phyloP scores from a whole-genome alignment of 2,329 filamentous ascomycete species.

The Exophiala lecanii-corni region DNA sequence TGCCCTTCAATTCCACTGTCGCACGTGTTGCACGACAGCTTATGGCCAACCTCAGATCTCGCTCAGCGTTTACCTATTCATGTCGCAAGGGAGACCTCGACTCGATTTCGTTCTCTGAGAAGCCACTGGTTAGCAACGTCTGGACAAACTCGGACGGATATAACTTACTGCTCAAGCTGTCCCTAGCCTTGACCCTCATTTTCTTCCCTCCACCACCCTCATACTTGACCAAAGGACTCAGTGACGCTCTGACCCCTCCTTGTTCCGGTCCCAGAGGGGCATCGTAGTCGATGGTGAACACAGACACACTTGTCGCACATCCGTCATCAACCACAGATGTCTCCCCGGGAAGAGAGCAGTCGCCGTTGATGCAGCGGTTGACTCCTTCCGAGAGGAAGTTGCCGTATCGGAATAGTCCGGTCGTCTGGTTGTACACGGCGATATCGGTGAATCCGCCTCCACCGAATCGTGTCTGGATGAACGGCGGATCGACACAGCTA shows the following conservation, averaged over 20 bases:
- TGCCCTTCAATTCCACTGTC: too few relatives aligned
- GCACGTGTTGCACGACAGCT: too few relatives aligned
- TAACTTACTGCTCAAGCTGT: constrained; percentile 14
- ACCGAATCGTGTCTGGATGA: constrained; percentile 46
- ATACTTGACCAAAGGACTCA: constrained; percentile 14
- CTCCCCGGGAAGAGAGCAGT: constrained; percentile 49
- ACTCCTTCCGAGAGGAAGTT: constrained; percentile 40
- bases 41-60: too few relatives aligned
- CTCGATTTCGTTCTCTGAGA: constrained; percentile 10
- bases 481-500: constrained; percentile 39
- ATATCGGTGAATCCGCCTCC: constrained; percentile 47
- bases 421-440: constrained; percentile 42
- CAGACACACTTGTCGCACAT: constrained; percentile 38
- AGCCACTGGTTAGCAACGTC: too few relatives aligned
- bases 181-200: constrained; percentile 16
- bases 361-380: constrained; percentile 50
- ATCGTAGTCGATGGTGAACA: constrained; percentile 51
- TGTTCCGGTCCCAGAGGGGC: constrained; percentile 35
- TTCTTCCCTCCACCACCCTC: constrained; percentile 5
- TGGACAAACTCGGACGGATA: too few relatives aligned
- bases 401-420: constrained; percentile 42
- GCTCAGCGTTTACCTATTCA: too few relatives aligned
- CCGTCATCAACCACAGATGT: constrained; percentile 44
- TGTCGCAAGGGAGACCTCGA: constrained; percentile 11
- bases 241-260: constrained; percentile 5